These are phyloP conservation scores for Diversispora eburnea DNA, from an alignment of 192 early-diverging fungal species.

Conservation along the genomic window DNA sequence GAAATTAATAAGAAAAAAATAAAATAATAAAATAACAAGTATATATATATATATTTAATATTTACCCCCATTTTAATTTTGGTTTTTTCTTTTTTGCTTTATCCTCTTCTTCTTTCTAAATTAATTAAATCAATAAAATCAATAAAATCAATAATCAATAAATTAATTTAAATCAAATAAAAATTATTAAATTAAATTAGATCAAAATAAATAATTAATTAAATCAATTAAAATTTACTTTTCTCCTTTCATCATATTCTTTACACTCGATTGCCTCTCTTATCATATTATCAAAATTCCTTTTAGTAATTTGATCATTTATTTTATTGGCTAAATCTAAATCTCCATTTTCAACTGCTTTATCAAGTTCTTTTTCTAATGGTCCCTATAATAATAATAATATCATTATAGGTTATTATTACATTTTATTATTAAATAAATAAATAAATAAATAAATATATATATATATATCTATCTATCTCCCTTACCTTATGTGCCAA, in stretches of 20 bases:
- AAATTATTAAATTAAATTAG: not conserved
- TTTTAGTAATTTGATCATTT: conserved; percentile 20
- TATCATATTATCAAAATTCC: conserved; percentile 12
- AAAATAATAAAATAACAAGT: not conserved
- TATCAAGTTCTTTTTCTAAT: conserved; percentile 28
- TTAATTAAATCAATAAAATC: not conserved
- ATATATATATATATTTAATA: not conserved
- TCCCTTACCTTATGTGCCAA: conserved; percentile 7
- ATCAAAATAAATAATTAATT: not conserved
- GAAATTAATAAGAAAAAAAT: too few relatives aligned
- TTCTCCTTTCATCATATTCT: conserved; percentile 19
- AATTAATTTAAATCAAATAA: not conserved
- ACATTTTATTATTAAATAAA: too few relatives aligned
- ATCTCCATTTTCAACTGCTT: conserved; percentile 20
- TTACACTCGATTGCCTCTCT: conserved; percentile 24
- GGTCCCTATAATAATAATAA: not conserved
- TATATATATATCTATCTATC: not conserved
- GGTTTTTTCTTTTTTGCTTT: conserved; percentile 25
- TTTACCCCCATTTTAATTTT: conserved; percentile 28
- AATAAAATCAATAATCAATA: not conserved
- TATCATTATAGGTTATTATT: too few relatives aligned
- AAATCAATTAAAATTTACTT: not conserved
- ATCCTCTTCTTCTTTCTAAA: conserved; percentile 20
- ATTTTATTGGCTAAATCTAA: conserved; percentile 18
- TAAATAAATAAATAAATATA: too few relatives aligned